Base-by-base conservation (phyloP, 139 green algal species). In the Pleodorina starrii region DNA sequence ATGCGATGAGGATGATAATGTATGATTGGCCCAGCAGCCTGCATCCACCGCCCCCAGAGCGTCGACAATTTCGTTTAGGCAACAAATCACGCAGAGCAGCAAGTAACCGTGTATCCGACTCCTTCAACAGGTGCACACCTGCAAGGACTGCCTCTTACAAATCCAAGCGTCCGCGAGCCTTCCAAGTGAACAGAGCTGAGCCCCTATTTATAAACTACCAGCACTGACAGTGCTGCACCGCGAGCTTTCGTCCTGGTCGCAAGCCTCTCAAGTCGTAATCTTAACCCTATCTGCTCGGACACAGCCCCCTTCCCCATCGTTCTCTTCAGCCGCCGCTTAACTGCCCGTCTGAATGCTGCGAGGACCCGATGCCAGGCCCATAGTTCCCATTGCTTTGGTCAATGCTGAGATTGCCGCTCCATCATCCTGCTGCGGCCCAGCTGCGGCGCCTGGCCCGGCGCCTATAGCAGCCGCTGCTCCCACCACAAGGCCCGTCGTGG, bases 361-460 rank as follows among this genome's bases (percentile, higher is more conserved):
- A 4, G 12, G 27, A 2, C 82, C 82, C 5, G 66, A 71, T 44
- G 32, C 35, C 44, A 88, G 66, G 19, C 82, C 66, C 44, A n/a
- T n/a, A n/a, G n/a, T n/a, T n/a, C 79, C 63, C 82, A 88, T 88
- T 44, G 82, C 82, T 71, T 88, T 63, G 32, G 63, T 79, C 19
- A 88, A 44, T 35, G 82, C 82, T 5, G 38, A 29, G 21, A 88
- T 88, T 10, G 82, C 66, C 7, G 82, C 82, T 19, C 43, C 66
- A 5, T 79, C 66, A 35, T 87, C 81, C 32, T 35, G 27, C 60
- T 57, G 51, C 17, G 43, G 2, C 29, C 32, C 81, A 10, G 23
- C 43, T 11, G 38, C 42, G 14, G 38, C 25, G 5, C 23, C 25
- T 19, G 44, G 27, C 35, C 6, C 44, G 9, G 5, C 63, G 9